A percentile compares a stretch with the other conserved stretches of the same genome.
These are phyloP conservation scores for Vitis hybrid DNA, from an alignment of 177 flowering plant species.

Conservation along the genomic window DNA sequence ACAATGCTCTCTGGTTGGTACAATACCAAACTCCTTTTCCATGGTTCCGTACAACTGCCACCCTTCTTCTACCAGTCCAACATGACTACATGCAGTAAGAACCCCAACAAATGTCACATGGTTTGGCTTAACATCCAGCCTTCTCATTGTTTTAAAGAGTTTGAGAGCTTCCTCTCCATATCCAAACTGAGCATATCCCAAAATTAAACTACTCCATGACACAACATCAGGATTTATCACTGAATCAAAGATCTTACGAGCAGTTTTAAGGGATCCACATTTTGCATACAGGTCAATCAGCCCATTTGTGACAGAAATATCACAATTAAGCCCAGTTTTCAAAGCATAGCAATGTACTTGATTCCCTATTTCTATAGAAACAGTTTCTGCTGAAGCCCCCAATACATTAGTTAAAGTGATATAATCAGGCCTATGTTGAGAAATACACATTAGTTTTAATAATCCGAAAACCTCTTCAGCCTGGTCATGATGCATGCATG, in stretches of 20 bases:
- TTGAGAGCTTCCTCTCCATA: conserved; percentile 54
- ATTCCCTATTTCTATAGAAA: conserved; percentile 49
- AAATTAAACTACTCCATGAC: conserved; percentile 69
- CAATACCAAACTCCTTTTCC: conserved; percentile 48
- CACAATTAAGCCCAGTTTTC: conserved; percentile 41
- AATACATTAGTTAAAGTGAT: conserved; percentile 39
- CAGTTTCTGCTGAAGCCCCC: conserved; percentile 45
- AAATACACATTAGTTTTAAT: conserved; percentile 38
- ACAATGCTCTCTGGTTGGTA: conserved; percentile 63
- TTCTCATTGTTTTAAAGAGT: conserved; percentile 47
- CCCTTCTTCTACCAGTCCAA: conserved; percentile 64
- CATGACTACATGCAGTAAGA: conserved; percentile 70
- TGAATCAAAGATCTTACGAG: conserved; percentile 38
- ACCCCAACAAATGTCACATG: conserved; percentile 65
- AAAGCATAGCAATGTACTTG: conserved; percentile 46
- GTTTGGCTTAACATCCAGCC: conserved; percentile 46
- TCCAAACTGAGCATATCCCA: conserved; percentile 67
- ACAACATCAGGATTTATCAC: conserved; percentile 50
- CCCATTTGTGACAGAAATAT: conserved; percentile 42
- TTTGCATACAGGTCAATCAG: conserved; percentile 68
- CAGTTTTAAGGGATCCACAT: conserved; percentile 44
- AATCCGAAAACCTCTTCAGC: conserved; percentile 41
- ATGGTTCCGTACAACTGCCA: conserved; percentile 36
- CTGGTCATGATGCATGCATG: conserved; percentile 50
- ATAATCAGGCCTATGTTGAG: conserved; percentile 40